phyloP scores from a whole-genome alignment of 1,284 basidiomycete genomes.

The Malassezia slooffiae region DNA sequence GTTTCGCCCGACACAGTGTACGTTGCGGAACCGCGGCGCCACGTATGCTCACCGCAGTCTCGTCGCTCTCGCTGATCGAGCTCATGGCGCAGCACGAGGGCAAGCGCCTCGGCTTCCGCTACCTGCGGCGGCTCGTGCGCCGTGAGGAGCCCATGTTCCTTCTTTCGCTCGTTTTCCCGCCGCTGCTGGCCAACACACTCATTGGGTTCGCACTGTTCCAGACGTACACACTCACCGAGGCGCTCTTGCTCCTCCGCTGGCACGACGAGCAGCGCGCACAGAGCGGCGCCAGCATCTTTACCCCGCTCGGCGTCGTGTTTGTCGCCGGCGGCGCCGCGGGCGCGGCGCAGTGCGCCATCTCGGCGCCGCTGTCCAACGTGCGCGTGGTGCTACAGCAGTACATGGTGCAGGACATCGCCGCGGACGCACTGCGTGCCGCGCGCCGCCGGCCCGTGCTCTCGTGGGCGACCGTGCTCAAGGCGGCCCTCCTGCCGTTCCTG shows the following conservation, averaged over 20 bases:
- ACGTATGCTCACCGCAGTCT: conserved; percentile 11
- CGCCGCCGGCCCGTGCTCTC: conserved; percentile 17
- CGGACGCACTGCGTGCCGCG: not conserved
- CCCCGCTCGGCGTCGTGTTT: conserved; percentile 33
- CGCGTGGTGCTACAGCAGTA: conserved; percentile 43
- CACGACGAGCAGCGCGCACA: not conserved
- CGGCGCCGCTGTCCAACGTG: conserved; percentile 48
- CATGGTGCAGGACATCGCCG: conserved; percentile 12
- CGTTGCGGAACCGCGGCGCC: not conserved
- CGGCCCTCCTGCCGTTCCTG: conserved; percentile 39
- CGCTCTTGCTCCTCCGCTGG: conserved; percentile 15
- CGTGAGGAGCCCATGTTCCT: conserved; percentile 31
- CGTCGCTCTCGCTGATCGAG: conserved; percentile 46
- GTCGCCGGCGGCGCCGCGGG: conserved; percentile 46
- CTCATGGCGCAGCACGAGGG: conserved; percentile 47
- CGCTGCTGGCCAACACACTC: conserved; percentile 43
- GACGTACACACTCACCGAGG: conserved; percentile 38
- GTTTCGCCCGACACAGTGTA: conserved; percentile 45
- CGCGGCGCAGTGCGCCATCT: conserved; percentile 47
- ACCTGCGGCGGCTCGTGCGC: conserved; percentile 41
- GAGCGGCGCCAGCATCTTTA: conserved; percentile 21
- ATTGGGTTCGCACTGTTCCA: conserved; percentile 48
- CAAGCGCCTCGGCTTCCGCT: conserved; percentile 32
- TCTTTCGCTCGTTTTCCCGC: conserved; percentile 39
- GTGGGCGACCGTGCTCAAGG: conserved; percentile 37